Evolutionary conservation across 257 asterid genomes (phyloP).

Genomic region (Petunia axillaris): DNA sequence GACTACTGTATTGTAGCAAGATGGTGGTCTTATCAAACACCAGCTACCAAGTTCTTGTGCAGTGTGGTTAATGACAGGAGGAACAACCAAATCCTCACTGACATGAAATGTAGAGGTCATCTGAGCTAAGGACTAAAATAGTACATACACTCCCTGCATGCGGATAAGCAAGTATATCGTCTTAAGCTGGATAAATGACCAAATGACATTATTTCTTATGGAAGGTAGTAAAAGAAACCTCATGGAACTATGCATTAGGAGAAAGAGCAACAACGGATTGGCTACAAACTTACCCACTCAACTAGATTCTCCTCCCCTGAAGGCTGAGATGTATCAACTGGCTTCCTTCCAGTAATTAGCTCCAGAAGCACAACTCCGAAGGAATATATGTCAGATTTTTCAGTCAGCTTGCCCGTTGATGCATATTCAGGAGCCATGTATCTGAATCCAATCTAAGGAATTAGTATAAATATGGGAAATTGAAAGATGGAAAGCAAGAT

Average conservation of each 20-base stretch:
- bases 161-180: not conserved
- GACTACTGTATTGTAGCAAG: not conserved
- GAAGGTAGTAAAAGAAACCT: constrained; percentile 11
- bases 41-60: constrained; percentile 2
- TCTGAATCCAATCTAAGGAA: constrained; percentile 44
- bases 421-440: constrained; percentile 99
- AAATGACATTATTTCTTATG: not conserved
- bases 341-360: constrained; percentile 85
- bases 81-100: constrained; percentile 5
- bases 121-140: not conserved
- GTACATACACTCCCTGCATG: not conserved
- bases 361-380: constrained; percentile 93
- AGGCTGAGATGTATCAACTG: constrained; percentile 92
- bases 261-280: not conserved
- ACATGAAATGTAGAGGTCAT: not conserved
- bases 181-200: not conserved
- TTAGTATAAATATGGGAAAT: constrained; percentile 19
- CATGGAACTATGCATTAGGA: constrained; percentile 7
- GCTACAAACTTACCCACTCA: constrained; percentile 76
- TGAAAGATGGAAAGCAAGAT: not conserved
- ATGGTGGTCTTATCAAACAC: not conserved
- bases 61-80: not conserved
- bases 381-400: constrained; percentile 83
- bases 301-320: constrained; percentile 89
- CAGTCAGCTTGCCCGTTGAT: constrained; percentile 89